phyloP scores from a whole-genome alignment of 257 asterid species.

The Solanum tacnaense region DNA sequence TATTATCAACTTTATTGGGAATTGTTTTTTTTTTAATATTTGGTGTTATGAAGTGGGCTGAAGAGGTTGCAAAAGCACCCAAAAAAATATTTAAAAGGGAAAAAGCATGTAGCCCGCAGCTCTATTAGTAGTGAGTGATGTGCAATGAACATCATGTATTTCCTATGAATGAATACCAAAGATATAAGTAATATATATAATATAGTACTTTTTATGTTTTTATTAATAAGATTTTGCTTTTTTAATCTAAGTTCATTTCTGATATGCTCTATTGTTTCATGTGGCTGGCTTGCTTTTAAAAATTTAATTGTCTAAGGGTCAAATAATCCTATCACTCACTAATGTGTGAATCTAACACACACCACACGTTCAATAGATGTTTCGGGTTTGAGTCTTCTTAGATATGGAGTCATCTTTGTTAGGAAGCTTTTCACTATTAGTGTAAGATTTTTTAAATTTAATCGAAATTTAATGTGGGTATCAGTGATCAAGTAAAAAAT shows the following conservation, averaged over 20 bases:
- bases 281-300: neutral
- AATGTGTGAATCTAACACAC: too few relatives aligned
- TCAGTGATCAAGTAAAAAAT: too few relatives aligned
- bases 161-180: neutral
- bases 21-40: neutral
- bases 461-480: too few relatives aligned
- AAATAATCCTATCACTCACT: too few relatives aligned
- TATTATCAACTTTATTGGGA: neutral
- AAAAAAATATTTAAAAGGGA: neutral
- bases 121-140: neutral
- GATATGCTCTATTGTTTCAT: neutral
- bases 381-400: too few relatives aligned
- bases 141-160: neutral
- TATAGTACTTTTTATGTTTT: neutral
- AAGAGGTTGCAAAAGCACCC: slow-evolving; percentile 44
- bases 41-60: slow-evolving; percentile 15
- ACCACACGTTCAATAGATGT: too few relatives aligned
- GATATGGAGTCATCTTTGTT: too few relatives aligned
- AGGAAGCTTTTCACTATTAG: too few relatives aligned
- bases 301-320: neutral
- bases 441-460: neutral
- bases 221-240: too few relatives aligned
- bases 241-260: neutral
- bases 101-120: slow-evolving; percentile 51
- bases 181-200: neutral